Base-by-base conservation (phyloP, 495 filamentous ascomycete genomes). In the Talaromyces adpressus region DNA sequence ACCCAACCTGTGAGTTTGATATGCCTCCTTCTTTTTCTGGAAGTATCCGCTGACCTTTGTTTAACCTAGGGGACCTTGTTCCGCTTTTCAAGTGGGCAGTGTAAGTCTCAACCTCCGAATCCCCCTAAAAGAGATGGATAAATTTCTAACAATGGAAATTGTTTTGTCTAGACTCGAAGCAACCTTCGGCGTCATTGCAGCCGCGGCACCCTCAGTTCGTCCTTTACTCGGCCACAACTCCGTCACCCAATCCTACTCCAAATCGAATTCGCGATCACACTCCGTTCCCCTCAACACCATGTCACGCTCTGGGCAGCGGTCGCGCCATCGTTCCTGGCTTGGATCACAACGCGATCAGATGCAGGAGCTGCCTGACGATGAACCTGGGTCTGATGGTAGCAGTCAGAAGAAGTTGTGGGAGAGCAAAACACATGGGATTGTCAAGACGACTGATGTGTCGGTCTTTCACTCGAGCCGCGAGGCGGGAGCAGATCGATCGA, bases 181-280 rank as follows among this genome's bases (percentile, higher is more conserved):
- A 56, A 56, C 53, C 29, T 56, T 25, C 53, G 57, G 18, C 14
- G 57, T 59, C 2, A 57, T 57, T 8, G 45, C 45, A 7, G 45
- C 45, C 11, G 45, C 45, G 2, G 45, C 45, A 49, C 63, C 63
- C 20, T 64, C 63, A 7, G 57, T 64, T 1, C 58, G 63, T 14
- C 63, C 63, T 6, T 51, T 64, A 18, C 29, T 64, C 22, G 63
- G 63, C 29, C 63, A 64, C 29, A 64, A 64, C 47, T 61, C 63
- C 23, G 53, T 64, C 41, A 60, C 63, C 18, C 51, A 57, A 6
- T 23, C 59, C 7, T 64, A 64, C 41, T 61, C 63, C 20, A 57
- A 58, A 14, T 61, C 57, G 25, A 61, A 64, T 8, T 61, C 63
- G 23, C 63, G 41, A 27, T 22, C 45, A 20, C 45, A 20, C 45